Evolutionary conservation across 1,139 yeast genomes (phyloP).

Genomic region (Yamadazyma atlantica): DNA sequence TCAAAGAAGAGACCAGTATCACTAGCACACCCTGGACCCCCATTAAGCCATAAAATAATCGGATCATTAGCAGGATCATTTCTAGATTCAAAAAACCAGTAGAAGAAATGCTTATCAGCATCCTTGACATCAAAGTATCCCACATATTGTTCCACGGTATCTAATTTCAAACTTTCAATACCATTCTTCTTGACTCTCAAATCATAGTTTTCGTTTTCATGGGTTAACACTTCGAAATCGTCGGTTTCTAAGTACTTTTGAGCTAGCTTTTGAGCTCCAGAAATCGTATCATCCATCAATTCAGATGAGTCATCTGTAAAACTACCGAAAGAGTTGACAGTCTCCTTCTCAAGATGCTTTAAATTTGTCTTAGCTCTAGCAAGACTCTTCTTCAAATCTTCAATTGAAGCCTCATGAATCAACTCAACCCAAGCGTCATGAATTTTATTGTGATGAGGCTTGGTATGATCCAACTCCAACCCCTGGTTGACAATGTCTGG

Average conservation of each 20-base stretch:
- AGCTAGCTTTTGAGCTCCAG: not conserved
- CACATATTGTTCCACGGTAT: constrained; percentile 54
- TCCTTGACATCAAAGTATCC: constrained; percentile 55
- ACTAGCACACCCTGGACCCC: constrained; percentile 40
- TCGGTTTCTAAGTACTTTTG: not conserved
- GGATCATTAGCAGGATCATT: constrained; percentile 84
- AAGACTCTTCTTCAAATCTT: not conserved
- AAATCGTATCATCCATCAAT: not conserved
- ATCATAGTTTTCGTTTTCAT: constrained; percentile 6
- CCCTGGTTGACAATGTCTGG: constrained; percentile 7
- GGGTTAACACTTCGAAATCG: constrained; percentile 3
- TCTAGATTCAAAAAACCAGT: constrained; percentile 85
- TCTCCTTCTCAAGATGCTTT: not conserved
- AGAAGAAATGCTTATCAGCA: constrained; percentile 68
- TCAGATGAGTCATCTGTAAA: no score
- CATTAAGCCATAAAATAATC: constrained; percentile 58
- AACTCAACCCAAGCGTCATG: constrained; percentile 6
- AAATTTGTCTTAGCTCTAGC: not conserved
- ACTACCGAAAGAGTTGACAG: no score
- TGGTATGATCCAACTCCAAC: not conserved
- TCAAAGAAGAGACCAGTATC: constrained; percentile 82
- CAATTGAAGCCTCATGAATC: constrained; percentile 1
- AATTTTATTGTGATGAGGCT: not conserved
- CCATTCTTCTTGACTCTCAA: constrained; percentile 10
- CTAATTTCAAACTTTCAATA: constrained; percentile 34